A percentile compares a stretch with the other conserved stretches of the same genome.
These are phyloP conservation scores for Trichoderma polysporum DNA, from an alignment of 2,329 filamentous ascomycete genomes.

Conservation along the genomic window DNA sequence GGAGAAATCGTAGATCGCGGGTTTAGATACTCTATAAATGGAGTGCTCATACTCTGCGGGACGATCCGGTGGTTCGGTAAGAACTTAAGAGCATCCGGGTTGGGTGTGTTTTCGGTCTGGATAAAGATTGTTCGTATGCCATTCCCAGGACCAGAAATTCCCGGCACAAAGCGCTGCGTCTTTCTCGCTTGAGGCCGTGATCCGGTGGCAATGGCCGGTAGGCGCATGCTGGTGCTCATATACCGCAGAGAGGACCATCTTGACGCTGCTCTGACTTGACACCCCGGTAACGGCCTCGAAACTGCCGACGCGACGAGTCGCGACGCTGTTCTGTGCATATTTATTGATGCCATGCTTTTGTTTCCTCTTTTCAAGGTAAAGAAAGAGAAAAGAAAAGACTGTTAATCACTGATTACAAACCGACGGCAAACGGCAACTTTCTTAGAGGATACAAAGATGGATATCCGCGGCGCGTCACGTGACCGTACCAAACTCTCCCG, in stretches of 20 bases:
- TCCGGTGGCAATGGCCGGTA: slow-evolving; percentile 25
- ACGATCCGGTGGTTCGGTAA: slow-evolving; percentile 85
- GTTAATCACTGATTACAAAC: slow-evolving; percentile 12
- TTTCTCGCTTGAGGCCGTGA: slow-evolving; percentile 27
- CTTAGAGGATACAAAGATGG: neutral
- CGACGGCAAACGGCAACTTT: slow-evolving; percentile 11
- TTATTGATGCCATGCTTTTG: slow-evolving; percentile 3
- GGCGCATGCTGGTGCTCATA: slow-evolving; percentile 30
- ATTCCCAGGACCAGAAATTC: slow-evolving; percentile 31
- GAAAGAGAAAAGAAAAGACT: neutral
- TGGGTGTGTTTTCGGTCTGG: slow-evolving; percentile 92
- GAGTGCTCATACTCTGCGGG: slow-evolving; percentile 67
- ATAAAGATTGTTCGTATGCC: slow-evolving; percentile 84
- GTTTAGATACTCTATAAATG: slow-evolving; percentile 89
- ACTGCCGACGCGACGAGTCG: slow-evolving; percentile 21
- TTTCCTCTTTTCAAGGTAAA: neutral
- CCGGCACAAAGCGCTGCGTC: slow-evolving; percentile 23
- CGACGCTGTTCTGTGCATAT: slow-evolving; percentile 26
- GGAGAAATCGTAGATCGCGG: slow-evolving; percentile 85
- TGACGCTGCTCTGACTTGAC: slow-evolving; percentile 27
- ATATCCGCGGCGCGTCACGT: slow-evolving; percentile 34
- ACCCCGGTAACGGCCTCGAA: slow-evolving; percentile 20
- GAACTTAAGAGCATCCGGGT: slow-evolving; percentile 95
- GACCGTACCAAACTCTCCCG: slow-evolving; percentile 32
- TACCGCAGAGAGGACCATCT: slow-evolving; percentile 30